These are phyloP conservation scores for Cucurbita moschata DNA, from an alignment of 306 rosid species.

Conservation along the genomic window DNA sequence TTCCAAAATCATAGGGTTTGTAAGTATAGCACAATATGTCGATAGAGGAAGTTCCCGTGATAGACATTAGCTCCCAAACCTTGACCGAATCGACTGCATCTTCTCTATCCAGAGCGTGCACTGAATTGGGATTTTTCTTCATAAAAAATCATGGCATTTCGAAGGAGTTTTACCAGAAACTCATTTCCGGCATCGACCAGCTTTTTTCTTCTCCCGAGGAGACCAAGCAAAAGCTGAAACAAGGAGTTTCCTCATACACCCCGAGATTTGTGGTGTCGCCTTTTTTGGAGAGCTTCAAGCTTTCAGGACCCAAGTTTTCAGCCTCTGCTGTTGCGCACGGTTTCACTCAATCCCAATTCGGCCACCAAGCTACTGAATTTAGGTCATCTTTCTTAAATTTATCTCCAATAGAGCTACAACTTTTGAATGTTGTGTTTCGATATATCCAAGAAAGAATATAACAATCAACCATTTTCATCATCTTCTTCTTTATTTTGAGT, in stretches of 20 bases:
- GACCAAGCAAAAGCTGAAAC: conserved; percentile 24
- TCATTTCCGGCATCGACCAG: conserved; percentile 17
- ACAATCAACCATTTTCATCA: too few relatives aligned
- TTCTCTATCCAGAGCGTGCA: conserved; percentile 38
- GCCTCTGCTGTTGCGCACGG: conserved; percentile 31
- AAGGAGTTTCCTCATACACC: conserved; percentile 48
- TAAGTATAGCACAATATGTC: too few relatives aligned
- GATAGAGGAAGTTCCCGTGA: not conserved
- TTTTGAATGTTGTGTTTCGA: too few relatives aligned
- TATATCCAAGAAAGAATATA: too few relatives aligned
- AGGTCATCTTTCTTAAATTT: conserved; percentile 13
- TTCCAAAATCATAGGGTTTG: too few relatives aligned
- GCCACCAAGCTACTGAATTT: conserved; percentile 28
- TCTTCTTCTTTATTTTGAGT: too few relatives aligned
- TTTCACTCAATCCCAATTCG: conserved; percentile 31
- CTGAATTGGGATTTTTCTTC: conserved; percentile 69
- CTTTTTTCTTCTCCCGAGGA: conserved; percentile 35
- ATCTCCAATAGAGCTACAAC: too few relatives aligned
- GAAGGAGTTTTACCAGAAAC: conserved; percentile 33
- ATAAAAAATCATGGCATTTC: conserved; percentile 62
- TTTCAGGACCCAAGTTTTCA: conserved; percentile 56
- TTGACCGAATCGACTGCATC: not conserved
- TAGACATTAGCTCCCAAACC: not conserved
- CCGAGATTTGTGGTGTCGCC: conserved; percentile 70
- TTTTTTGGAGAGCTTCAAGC: conserved; percentile 51